Evolutionary conservation across 306 rosid species (phyloP).

Genomic region (Lupinus albus): DNA sequence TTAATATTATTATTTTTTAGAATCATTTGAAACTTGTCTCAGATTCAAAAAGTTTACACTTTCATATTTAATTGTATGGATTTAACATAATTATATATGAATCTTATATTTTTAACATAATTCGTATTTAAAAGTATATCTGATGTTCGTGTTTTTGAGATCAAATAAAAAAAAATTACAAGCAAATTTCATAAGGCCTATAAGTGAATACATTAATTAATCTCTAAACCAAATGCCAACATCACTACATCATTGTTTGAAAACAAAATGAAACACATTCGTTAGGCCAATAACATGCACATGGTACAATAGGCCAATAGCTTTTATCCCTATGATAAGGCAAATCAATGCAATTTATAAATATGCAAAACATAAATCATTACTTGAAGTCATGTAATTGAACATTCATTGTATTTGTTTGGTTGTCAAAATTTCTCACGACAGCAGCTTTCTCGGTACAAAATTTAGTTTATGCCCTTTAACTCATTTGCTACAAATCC

Average conservation of each 20-base stretch:
- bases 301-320: neutral
- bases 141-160: slow-evolving; percentile 76
- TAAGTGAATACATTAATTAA: slow-evolving; percentile 23
- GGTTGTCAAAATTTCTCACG: slow-evolving; percentile 31
- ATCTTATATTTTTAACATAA: too few species aligned
- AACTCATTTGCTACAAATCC: slow-evolving; percentile 23
- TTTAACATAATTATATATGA: too few species aligned
- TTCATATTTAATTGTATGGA: too few species aligned
- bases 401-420: slow-evolving; percentile 4
- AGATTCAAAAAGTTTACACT: too few species aligned
- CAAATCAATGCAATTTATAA: neutral
- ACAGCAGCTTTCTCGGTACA: slow-evolving; percentile 34
- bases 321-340: neutral
- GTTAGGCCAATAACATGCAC: neutral
- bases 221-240: neutral
- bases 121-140: too few species aligned
- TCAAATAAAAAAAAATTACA: slow-evolving; percentile 49
- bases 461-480: slow-evolving; percentile 36
- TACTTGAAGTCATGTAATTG: too few species aligned
- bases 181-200: slow-evolving; percentile 29
- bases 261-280: neutral
- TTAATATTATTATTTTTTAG: too few species aligned
- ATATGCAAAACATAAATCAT: slow-evolving; percentile 15
- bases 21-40: too few species aligned
- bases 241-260: neutral